These are phyloP conservation scores for Neotropicomus parvogracilis DNA, from an alignment of 1,284 basidiomycete species.

Conservation along the genomic window DNA sequence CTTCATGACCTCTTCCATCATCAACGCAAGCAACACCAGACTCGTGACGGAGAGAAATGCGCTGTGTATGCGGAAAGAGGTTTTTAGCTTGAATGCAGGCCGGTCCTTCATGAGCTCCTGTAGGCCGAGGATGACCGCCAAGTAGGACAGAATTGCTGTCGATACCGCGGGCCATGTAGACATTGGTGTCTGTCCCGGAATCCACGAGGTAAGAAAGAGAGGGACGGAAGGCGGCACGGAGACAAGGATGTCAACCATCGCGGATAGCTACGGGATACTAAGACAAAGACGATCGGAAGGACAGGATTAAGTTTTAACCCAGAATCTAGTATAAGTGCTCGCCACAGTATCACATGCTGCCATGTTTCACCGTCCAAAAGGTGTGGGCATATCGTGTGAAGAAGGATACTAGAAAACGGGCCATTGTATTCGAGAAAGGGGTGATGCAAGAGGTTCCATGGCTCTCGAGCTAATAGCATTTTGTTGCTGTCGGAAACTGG, in stretches of 20 bases:
- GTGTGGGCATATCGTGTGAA: too few species aligned
- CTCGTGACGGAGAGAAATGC: slow-evolving; percentile 81
- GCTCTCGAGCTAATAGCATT: too few species aligned
- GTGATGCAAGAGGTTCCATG: too few species aligned
- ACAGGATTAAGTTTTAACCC: too few species aligned
- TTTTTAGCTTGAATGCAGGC: slow-evolving; percentile 71
- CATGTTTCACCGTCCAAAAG: too few species aligned
- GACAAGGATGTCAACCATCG: slow-evolving; percentile 11
- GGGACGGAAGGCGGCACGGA: slow-evolving; percentile 38
- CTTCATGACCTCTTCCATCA: slow-evolving; percentile 84
- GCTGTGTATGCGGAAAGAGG: slow-evolving; percentile 90
- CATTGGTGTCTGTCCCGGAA: slow-evolving; percentile 71
- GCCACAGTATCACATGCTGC: too few species aligned
- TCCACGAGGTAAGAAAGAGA: slow-evolving; percentile 59
- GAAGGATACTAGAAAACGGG: too few species aligned
- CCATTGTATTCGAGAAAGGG: too few species aligned
- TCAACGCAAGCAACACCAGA: slow-evolving; percentile 74
- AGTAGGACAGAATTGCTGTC: slow-evolving; percentile 72
- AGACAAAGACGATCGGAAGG: too few species aligned
- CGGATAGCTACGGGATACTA: too few species aligned
- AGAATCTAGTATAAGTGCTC: too few species aligned
- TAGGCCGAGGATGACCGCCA: slow-evolving; percentile 84
- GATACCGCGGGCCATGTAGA: slow-evolving; percentile 75
- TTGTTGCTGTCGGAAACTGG: too few species aligned
- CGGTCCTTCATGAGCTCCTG: slow-evolving; percentile 82